Percentiles rank a stretch among this genome's conserved stretches.
phyloP scores from a whole-genome alignment of 257 asterid species.

The Jaltomata sinuosa region DNA sequence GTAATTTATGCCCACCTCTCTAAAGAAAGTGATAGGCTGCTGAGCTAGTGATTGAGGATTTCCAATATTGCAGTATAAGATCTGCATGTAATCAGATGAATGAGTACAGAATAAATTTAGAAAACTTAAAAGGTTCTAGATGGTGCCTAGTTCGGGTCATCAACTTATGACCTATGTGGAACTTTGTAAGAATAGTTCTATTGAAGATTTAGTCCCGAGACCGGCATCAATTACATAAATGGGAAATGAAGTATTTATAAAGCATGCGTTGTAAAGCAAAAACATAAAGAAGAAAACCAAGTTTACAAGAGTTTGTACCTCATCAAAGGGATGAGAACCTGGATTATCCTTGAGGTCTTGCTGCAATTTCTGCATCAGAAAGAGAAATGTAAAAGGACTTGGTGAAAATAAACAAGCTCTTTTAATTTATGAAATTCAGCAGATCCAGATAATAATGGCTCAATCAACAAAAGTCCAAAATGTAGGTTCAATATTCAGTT shows the following conservation, averaged over 20 bases:
- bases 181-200: background rate
- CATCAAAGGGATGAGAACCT: constrained; percentile 44
- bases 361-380: constrained; percentile 36
- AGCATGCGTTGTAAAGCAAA: background rate
- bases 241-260: background rate
- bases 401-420: background rate
- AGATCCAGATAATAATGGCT: background rate
- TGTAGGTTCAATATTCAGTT: background rate
- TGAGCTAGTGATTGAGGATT: constrained; percentile 95
- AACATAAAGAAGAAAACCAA: background rate
- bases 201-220: background rate
- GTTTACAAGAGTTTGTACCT: constrained; percentile 22
- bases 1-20: constrained; percentile 55
- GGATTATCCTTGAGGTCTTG: constrained; percentile 41
- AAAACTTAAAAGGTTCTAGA: background rate
- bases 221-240: background rate
- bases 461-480: background rate
- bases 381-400: background rate
- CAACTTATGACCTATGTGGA: background rate
- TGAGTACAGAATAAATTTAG: background rate
- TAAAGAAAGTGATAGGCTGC: constrained; percentile 90
- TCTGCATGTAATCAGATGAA: constrained; percentile 31
- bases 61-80: constrained; percentile 86
- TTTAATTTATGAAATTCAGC: background rate
- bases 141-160: background rate